Evolutionary conservation across 2,329 filamentous ascomycete genomes (phyloP), one percentile per base, ranked within the genome.

Genomic region (Raffaelea arxii): DNA sequence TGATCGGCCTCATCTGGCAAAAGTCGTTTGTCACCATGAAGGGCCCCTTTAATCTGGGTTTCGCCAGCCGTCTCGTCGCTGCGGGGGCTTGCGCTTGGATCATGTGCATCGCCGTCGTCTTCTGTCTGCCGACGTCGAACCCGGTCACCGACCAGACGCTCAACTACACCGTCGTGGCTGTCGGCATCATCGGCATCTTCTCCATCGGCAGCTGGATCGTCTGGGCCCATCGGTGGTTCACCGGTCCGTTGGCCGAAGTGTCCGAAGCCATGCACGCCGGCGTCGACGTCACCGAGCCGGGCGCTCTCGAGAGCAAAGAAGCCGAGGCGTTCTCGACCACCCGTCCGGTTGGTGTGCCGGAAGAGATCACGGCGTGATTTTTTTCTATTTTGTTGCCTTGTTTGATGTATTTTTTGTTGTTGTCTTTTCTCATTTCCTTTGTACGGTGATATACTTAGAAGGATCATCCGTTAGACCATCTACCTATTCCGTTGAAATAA

Each of bases 101-200:
- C 42, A 55, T 48, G 3, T 75, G 71, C 50, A 78, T 79, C 44
- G 71, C 71, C 1, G 66, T 80, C 14, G 66, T 77, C 6, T 80
- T 79, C 58, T 78, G 76, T 51, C 60, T 79, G 27, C 75, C 76
- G 0, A 71, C 71, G 1, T 54, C 67, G 10, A 78, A 78, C 55
- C 76, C 75, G 0, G 74, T 78, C 2, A 70, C 69, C 0, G 64
- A 62, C n/a, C 66, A 78, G 61, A 77, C 74, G 4, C 57, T 80
- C 21, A 80, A 80, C 52, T 80, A 80, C 54, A 77, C 75, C 0
- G 70, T 72, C 0, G 75, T 79, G 0, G 75, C 75, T 0, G 75
- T 80, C 4, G 75, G 74, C 0, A 77, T 79, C 46, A 72, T 79
- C 40, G 65, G 64, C 0, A 53, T 75, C 2, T 70, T 69, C 30